These are phyloP conservation scores for Sarcodon aspratus DNA, from an alignment of 768 basidiomycete species.

Conservation along the genomic window DNA sequence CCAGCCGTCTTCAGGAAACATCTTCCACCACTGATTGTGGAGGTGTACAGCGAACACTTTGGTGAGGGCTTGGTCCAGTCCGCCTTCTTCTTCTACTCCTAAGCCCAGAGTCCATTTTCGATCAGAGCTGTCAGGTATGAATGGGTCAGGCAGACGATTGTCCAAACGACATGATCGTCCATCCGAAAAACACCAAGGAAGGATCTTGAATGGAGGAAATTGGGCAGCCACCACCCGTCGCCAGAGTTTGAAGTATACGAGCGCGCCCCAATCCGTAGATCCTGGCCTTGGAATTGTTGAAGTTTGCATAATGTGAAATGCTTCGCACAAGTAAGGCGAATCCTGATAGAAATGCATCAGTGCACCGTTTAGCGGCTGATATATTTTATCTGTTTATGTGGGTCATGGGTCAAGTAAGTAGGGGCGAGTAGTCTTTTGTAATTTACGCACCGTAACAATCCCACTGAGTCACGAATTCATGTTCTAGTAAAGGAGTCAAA, in stretches of 20 bases:
- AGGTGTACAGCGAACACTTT: constrained; percentile 85
- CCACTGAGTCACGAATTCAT: constrained; percentile 98
- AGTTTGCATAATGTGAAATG: constrained; percentile 81
- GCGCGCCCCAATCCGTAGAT: constrained; percentile 90
- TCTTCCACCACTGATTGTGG: constrained; percentile 94
- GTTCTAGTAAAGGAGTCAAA: constrained; percentile 76
- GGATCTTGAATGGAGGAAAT: constrained; percentile 78
- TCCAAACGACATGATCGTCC: constrained; percentile 86
- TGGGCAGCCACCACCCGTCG: constrained; percentile 64
- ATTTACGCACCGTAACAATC: constrained; percentile 80
- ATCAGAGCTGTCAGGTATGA: constrained; percentile 31
- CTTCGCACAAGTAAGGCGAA: constrained; percentile 96
- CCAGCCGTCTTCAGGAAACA: constrained; percentile 78
- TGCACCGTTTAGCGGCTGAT: constrained; percentile 81
- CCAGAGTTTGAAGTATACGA: constrained; percentile 87
- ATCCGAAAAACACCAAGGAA: constrained; percentile 95
- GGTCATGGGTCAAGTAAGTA: background rate
- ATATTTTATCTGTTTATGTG: constrained; percentile 48
- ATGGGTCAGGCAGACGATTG: constrained; percentile 90
- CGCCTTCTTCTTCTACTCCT: constrained; percentile 48
- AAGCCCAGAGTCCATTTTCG: constrained; percentile 63
- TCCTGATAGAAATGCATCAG: constrained; percentile 85
- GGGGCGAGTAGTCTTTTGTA: background rate
- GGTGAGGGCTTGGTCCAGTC: constrained; percentile 44
- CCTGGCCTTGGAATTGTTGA: constrained; percentile 61